phyloP scores from a whole-genome alignment of 2,329 filamentous ascomycete species.

The Verticillium isaacii region DNA sequence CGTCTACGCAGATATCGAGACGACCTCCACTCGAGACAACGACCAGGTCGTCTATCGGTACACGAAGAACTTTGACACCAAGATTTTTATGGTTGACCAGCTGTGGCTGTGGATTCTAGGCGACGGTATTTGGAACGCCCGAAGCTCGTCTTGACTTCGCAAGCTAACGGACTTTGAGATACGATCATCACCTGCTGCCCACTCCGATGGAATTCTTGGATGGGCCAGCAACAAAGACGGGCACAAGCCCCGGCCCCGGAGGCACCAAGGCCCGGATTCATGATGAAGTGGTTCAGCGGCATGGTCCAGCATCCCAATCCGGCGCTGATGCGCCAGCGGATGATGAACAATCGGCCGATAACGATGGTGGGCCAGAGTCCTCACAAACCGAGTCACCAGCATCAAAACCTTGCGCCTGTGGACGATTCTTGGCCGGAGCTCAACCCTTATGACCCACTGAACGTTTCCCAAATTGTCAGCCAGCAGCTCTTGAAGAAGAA shows the following conservation, averaged over 20 bases:
- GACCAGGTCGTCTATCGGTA: conserved; percentile 11
- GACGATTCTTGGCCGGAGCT: background rate
- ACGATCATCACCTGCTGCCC: conserved; percentile 33
- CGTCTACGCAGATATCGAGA: conserved; percentile 5
- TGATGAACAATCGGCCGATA: background rate
- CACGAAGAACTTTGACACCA: conserved; percentile 3
- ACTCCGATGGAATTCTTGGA: conserved; percentile 21
- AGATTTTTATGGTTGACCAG: conserved; percentile 10
- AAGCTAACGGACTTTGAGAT: conserved; percentile 17
- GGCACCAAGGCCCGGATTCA: background rate
- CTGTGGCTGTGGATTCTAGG: conserved; percentile 39
- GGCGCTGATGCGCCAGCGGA: background rate
- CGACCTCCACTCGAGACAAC: conserved; percentile 1
- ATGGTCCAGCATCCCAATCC: background rate
- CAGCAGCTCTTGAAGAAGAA: conserved; percentile 9
- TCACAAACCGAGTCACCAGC: conserved; percentile 23
- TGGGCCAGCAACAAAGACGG: background rate
- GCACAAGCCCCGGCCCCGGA: background rate
- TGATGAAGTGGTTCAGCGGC: background rate
- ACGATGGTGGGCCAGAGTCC: conserved; percentile 11
- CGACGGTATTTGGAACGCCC: conserved; percentile 13
- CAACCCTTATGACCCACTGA: conserved; percentile 17
- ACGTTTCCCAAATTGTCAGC: conserved; percentile 29
- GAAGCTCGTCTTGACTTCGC: conserved; percentile 9
- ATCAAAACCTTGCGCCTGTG: conserved; percentile 18